Evolutionary conservation across 2,329 filamentous ascomycete genomes (phyloP).

Genomic region (Ophiostoma triangulosporum): DNA sequence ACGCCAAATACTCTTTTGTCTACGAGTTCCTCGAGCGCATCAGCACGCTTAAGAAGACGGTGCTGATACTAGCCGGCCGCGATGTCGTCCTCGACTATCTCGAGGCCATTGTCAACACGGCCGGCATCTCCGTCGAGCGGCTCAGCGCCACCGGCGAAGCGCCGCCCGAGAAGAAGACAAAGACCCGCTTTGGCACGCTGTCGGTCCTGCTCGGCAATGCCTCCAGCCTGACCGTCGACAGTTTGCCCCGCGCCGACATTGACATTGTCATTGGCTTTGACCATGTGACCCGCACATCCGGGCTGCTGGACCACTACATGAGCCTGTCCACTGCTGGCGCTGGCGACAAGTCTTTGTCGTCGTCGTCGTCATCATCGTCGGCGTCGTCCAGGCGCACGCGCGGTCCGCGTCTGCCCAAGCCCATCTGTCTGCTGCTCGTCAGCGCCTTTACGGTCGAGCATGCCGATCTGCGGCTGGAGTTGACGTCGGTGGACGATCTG

Average conservation of each 20-base stretch:
- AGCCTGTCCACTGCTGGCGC: background rate
- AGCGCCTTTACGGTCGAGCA: constrained; percentile 42
- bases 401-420: constrained; percentile 16
- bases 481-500: constrained; percentile 24
- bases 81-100: constrained; percentile 38
- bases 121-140: constrained; percentile 21
- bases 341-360: background rate
- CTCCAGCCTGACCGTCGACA: constrained; percentile 19
- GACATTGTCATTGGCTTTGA: constrained; percentile 43
- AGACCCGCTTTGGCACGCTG: constrained; percentile 13
- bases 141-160: constrained; percentile 15
- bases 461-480: constrained; percentile 30
- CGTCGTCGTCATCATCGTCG: background rate
- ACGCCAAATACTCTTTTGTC: constrained; percentile 47
- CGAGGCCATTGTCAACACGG: constrained; percentile 31
- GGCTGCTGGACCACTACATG: constrained; percentile 17
- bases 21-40: constrained; percentile 38
- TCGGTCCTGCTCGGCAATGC: constrained; percentile 31
- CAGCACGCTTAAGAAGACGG: constrained; percentile 27
- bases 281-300: constrained; percentile 31
- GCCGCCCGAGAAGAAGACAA: background rate
- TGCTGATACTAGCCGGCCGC: constrained; percentile 41
- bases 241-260: constrained; percentile 22
- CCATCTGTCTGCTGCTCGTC: constrained; percentile 35
- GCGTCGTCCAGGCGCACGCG: constrained; percentile 3